Percentiles rank a stretch among this genome's conserved stretches.
Evolutionary conservation across 441 rosid genomes (phyloP).

Genomic region (Euphorbia celastroides): DNA sequence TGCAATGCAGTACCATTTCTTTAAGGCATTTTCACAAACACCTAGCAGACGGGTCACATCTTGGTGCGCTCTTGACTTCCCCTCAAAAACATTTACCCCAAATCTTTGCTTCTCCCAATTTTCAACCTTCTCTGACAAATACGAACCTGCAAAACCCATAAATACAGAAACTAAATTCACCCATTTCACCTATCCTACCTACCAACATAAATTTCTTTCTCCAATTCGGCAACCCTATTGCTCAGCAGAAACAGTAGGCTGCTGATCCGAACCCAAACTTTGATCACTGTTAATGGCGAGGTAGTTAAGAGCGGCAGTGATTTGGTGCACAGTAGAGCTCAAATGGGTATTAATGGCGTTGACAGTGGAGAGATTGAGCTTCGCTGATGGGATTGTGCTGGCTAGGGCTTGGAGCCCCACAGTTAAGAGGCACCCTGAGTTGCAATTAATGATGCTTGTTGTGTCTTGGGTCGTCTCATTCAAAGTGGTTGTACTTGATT

Average conservation of each 20-base stretch:
- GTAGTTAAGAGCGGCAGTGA: conserved; percentile 41
- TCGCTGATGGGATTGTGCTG: conserved; percentile 61
- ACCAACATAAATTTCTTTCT: background rate
- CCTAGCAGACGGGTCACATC: conserved; percentile 32
- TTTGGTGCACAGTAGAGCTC: conserved; percentile 64
- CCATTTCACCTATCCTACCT: background rate
- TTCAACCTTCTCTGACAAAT: background rate
- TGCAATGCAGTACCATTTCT: conserved; percentile 20
- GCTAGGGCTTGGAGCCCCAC: conserved; percentile 83
- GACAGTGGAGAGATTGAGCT: conserved; percentile 69
- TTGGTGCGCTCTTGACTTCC: conserved; percentile 97
- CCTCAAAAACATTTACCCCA: conserved; percentile 11
- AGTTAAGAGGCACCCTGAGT: conserved; percentile 58
- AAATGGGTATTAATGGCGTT: conserved; percentile 61
- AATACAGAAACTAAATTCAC: background rate
- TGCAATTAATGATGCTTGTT: conserved; percentile 4
- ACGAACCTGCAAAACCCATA: background rate
- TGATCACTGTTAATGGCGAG: conserved; percentile 13
- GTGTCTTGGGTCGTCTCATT: conserved; percentile 8
- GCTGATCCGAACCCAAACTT: conserved; percentile 3
- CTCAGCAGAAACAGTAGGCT: conserved; percentile 23
- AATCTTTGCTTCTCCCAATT: background rate
- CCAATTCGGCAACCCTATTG: background rate
- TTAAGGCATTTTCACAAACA: conserved; percentile 8
- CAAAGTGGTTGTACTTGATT: conserved; percentile 13